These are phyloP conservation scores for Kuraishia hungarica DNA, from an alignment of 805 yeast species.

Conservation along the genomic window DNA sequence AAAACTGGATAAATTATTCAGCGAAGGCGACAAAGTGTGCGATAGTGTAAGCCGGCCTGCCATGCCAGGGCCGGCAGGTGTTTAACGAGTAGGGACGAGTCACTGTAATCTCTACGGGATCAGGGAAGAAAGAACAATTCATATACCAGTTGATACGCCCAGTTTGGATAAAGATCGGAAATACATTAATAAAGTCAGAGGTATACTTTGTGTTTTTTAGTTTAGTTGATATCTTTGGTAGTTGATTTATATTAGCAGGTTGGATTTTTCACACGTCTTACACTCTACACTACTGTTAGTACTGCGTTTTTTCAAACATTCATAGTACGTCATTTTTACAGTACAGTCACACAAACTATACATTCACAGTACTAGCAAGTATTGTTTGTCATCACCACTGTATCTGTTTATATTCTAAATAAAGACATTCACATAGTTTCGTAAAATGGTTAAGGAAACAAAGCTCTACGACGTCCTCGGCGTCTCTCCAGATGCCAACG, in stretches of 20 bases:
- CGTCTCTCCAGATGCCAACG: slow-evolving; percentile 61
- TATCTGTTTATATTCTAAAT: no score
- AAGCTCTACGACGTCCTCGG: slow-evolving; percentile 69
- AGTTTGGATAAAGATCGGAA: no score
- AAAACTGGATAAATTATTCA: not conserved
- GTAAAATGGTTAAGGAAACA: slow-evolving; percentile 72
- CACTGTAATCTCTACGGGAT: not conserved
- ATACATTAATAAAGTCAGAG: no score
- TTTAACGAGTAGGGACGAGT: not conserved
- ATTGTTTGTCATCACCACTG: no score
- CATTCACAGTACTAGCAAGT: no score
- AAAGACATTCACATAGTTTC: not conserved
- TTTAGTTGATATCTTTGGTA: not conserved
- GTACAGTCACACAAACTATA: not conserved
- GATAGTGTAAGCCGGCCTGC: not conserved
- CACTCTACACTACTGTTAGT: not conserved
- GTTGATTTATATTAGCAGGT: not conserved
- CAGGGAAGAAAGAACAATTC: not conserved
- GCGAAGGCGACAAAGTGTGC: not conserved
- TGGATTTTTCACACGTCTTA: not conserved
- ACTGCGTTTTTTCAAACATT: not conserved
- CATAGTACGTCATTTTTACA: not conserved
- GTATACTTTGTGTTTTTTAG: no score
- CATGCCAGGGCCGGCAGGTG: not conserved
- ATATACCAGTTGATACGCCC: no score